These are phyloP conservation scores for Trichoderma atroviride DNA, from an alignment of 2,329 filamentous ascomycete species.

Conservation along the genomic window DNA sequence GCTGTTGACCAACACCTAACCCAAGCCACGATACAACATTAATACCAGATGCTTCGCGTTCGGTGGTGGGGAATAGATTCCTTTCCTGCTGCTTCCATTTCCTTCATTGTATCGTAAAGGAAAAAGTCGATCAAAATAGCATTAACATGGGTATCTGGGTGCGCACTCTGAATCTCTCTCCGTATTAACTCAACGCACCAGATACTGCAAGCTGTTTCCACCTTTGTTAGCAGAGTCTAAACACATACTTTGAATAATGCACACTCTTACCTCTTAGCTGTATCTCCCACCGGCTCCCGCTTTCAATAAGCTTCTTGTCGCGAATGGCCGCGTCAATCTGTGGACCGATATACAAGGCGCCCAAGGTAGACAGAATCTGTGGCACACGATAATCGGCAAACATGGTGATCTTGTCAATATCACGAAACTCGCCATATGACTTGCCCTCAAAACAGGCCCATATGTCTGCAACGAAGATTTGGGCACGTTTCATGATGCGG, in stretches of 20 bases:
- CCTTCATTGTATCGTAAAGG: slow-evolving; percentile 92
- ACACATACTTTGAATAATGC: neutral
- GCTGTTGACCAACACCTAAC: neutral
- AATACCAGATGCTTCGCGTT: slow-evolving; percentile 96
- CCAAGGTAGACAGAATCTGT: slow-evolving; percentile 83
- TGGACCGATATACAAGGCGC: slow-evolving; percentile 83
- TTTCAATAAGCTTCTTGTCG: slow-evolving; percentile 64
- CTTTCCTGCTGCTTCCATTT: slow-evolving; percentile 66
- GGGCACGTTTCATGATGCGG: slow-evolving; percentile 87
- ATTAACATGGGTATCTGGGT: slow-evolving; percentile 75
- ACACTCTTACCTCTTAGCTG: slow-evolving; percentile 71
- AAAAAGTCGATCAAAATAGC: slow-evolving; percentile 97
- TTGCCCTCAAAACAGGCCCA: slow-evolving; percentile 94
- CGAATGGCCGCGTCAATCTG: slow-evolving; percentile 72
- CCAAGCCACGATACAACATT: slow-evolving; percentile 17
- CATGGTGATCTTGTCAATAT: slow-evolving; percentile 97
- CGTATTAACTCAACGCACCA: slow-evolving; percentile 93
- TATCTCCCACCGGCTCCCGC: slow-evolving; percentile 77
- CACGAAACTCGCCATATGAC: slow-evolving; percentile 76
- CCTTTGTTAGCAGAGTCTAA: neutral
- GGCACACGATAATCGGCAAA: slow-evolving; percentile 98
- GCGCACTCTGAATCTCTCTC: slow-evolving; percentile 72
- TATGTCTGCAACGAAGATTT: slow-evolving; percentile 92
- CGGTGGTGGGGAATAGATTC: slow-evolving; percentile 75
- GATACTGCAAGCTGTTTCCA: slow-evolving; percentile 74